Conservation (phyloP, 2,329 filamentous ascomycete species). For the Penicillium glabrum region DNA sequence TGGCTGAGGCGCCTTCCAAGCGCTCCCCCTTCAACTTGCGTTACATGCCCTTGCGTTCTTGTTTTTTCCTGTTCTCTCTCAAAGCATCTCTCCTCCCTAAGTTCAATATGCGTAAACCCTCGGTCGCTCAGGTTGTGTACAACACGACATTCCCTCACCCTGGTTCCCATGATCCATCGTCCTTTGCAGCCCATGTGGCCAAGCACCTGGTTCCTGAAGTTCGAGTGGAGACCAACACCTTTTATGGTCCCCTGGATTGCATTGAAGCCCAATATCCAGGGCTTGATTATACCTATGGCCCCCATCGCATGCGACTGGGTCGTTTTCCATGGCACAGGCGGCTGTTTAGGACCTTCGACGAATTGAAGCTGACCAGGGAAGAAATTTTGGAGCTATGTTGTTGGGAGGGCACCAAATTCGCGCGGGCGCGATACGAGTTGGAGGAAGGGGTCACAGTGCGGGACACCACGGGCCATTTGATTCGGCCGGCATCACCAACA, state of each 20-base stretch:
- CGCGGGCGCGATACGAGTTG: conserved; percentile 46
- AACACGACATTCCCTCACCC: conserved; percentile 59
- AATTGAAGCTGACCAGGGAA: conserved; percentile 56
- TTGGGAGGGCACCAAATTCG: conserved; percentile 55
- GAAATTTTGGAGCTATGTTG: conserved; percentile 64
- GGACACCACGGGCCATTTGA: conserved; percentile 62
- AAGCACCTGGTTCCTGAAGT: conserved; percentile 65
- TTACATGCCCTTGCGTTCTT: neutral
- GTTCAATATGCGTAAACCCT: conserved; percentile 59
- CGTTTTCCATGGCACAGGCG: conserved; percentile 62
- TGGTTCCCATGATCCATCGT: conserved; percentile 56
- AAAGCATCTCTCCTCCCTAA: neutral
- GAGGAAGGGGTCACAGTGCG: conserved; percentile 60
- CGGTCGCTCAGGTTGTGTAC: conserved; percentile 60
- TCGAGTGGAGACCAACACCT: conserved; percentile 62
- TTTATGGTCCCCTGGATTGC: conserved; percentile 64
- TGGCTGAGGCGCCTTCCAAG: conserved; percentile 6
- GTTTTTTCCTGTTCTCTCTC: neutral
- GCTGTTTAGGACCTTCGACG: conserved; percentile 62
- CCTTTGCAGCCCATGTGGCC: conserved; percentile 60
- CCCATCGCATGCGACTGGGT: conserved; percentile 62
- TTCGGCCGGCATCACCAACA: conserved; percentile 51
- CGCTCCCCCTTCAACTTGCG: neutral
- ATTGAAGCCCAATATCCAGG: conserved; percentile 67
- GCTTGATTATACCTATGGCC: conserved; percentile 62